Base-by-base conservation (phyloP, 768 basidiomycete genomes). In the Calocybe cyanea region DNA sequence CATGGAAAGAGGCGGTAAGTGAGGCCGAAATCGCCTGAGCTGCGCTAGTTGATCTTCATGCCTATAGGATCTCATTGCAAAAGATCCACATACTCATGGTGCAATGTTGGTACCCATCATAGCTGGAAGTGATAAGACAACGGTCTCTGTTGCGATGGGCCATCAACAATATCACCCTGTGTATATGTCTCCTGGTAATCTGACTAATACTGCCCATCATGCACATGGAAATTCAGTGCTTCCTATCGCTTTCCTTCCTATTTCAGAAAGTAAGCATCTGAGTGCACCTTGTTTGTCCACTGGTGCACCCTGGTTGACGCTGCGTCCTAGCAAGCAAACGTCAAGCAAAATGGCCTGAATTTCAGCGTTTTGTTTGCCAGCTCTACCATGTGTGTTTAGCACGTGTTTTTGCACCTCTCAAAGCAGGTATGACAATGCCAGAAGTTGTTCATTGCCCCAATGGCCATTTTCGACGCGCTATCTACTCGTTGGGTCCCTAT, bases 41-140 rank as follows among this genome's bases (percentile, higher is more conserved):
- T 46, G 34, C 35, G n/a, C 9, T 44, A 9, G 3, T 39, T 9
- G 6, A 24, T 6, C 24, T 14, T 25, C 8, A 38, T 68, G 63
- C 58, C 66, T 41, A 52, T 38, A 14, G 63, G 65, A 44, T 42
- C 58, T 1, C n/a, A n/a, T n/a, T n/a, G n/a, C n/a, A n/a, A n/a
- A 50, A n/a, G 46, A 63, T 43, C 39, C 54, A 6, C 17, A 32
- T 19, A 63, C 51, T 7, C 57, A 60, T 37, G 70, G 69, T 5
- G 48, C 62, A 1, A 61, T 66, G 52, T 49, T 66, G 19, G 51
- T 63, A 2, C 57, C 63, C 0, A 48, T 71, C 17, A 45, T 72
- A 14, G 47, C 51, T 1, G 69, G 70, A 1, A 69, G 65, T 42
- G 66, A 75, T 45, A 73, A 73, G 45, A 73, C 70, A 0, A 71